A percentile compares a stretch with the other conserved stretches of the same genome.
phyloP scores from a whole-genome alignment of 2,329 filamentous ascomycete species.

The Aphanoascus verrucosus region DNA sequence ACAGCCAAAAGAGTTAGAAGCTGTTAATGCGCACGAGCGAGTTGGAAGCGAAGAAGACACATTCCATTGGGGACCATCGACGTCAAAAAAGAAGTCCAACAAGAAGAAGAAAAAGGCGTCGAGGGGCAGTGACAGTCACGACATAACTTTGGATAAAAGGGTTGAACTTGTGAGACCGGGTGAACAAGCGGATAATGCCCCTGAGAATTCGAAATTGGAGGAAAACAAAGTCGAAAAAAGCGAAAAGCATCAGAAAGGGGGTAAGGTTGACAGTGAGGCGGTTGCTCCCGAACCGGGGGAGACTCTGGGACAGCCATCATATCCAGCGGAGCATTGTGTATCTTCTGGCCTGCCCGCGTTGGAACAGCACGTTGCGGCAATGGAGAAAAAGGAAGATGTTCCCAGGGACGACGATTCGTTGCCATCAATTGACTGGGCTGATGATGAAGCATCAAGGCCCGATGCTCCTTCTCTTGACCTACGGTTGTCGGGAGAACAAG shows the following conservation, averaged over 20 bases:
- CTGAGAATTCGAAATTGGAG: neutral
- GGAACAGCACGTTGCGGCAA: neutral
- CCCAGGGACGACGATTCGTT: slow-evolving; percentile 25
- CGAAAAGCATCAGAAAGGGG: neutral
- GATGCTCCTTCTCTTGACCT: slow-evolving; percentile 16
- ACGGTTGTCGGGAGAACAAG: slow-evolving; percentile 13
- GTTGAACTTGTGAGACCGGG: neutral
- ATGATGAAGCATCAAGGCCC: slow-evolving; percentile 8
- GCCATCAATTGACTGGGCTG: slow-evolving; percentile 31
- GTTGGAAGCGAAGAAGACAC: neutral
- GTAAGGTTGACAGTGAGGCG: neutral
- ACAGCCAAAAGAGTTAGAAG: neutral
- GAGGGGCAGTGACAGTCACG: neutral
- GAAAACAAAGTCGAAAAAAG: neutral
- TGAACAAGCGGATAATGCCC: too few relatives aligned
- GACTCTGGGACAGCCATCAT: neutral
- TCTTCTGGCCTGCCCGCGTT: neutral
- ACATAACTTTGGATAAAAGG: neutral
- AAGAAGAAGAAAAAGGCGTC: neutral
- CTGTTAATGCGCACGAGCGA: neutral
- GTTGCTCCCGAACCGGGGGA: neutral
- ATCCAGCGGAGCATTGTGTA: neutral
- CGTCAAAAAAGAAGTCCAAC: neutral
- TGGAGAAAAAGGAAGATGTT: neutral
- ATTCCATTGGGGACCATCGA: neutral